Conservation (phyloP, 106 monocot species). For the Xerophyta viscosa region DNA sequence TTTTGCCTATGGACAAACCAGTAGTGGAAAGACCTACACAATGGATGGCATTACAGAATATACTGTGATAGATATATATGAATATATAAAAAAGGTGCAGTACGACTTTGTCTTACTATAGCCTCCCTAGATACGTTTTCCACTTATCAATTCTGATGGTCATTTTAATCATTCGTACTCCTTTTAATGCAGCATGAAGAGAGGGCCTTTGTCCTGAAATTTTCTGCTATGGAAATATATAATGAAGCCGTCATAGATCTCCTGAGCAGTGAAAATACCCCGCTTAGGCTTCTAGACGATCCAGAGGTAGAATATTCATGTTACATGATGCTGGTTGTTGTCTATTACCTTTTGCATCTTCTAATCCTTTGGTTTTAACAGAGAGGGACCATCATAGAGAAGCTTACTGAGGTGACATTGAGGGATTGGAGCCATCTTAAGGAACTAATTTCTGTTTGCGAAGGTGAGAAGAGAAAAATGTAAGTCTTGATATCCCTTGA, state of each 20-base stretch:
- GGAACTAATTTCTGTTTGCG: constrained; percentile 63
- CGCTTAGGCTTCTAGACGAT: constrained; percentile 91
- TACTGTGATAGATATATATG: constrained; percentile 84
- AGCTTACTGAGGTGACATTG: constrained; percentile 51
- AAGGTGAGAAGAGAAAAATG: constrained; percentile 76
- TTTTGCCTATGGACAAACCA: constrained; percentile 99
- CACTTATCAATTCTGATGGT: not conserved
- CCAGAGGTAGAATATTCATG: constrained; percentile 54
- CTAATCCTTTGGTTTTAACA: constrained; percentile 11
- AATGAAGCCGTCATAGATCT: constrained; percentile 98
- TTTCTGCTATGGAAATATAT: constrained; percentile 96
- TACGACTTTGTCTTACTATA: too few species aligned
- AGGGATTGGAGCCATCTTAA: constrained; percentile 60
- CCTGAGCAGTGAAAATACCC: constrained; percentile 66
- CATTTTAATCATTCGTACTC: constrained; percentile 5
- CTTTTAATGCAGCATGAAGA: constrained; percentile 80
- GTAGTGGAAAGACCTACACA: constrained; percentile 99
- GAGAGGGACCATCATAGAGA: constrained; percentile 72
- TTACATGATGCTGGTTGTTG: not conserved
- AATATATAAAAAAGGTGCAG: constrained; percentile 78
- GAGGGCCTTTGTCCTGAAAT: constrained; percentile 82
- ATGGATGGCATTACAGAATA: constrained; percentile 91
- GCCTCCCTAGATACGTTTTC: too few species aligned
- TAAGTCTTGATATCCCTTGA: constrained; percentile 1
- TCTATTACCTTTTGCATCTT: not conserved